Conservation (phyloP, 768 basidiomycete genomes). For the Tylopilus sp. region DNA sequence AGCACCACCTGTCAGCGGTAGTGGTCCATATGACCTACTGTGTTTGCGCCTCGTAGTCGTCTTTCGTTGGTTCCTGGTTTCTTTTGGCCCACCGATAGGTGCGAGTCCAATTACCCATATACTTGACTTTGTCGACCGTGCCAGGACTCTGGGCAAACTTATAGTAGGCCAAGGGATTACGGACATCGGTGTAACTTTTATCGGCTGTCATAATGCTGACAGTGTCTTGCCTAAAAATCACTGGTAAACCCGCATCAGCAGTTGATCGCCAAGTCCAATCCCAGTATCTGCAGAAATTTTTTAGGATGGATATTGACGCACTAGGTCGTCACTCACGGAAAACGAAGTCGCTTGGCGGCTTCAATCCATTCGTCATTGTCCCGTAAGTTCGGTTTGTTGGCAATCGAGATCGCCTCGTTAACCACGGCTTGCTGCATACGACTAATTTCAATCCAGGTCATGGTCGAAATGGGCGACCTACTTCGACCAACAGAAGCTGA, state of each 20-base stretch:
- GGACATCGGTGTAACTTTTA: background rate
- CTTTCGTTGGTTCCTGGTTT: background rate
- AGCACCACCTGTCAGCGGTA: too few relatives aligned
- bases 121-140: background rate
- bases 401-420: slow-evolving; percentile 12
- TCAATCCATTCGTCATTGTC: slow-evolving; percentile 8
- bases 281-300: slow-evolving; percentile 12
- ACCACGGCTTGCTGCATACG: slow-evolving; percentile 17
- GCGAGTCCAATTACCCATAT: slow-evolving; percentile 5
- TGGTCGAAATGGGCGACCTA: background rate
- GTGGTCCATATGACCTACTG: slow-evolving; percentile 1
- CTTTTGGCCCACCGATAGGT: slow-evolving; percentile 18
- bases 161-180: slow-evolving; percentile 16
- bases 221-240: background rate
- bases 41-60: slow-evolving; percentile 6
- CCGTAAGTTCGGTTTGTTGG: background rate
- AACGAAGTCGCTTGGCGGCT: slow-evolving; percentile 12
- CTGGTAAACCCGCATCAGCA: slow-evolving; percentile 1
- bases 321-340: slow-evolving; percentile 9
- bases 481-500: slow-evolving; percentile 13
- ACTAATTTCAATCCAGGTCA: too few relatives aligned
- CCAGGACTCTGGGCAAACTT: slow-evolving; percentile 4
- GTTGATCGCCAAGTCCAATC: slow-evolving; percentile 12
- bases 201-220: background rate
- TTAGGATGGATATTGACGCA: background rate